Evolutionary conservation across 1,139 yeast genomes (phyloP).

Genomic region (Waltiozyma sp.): DNA sequence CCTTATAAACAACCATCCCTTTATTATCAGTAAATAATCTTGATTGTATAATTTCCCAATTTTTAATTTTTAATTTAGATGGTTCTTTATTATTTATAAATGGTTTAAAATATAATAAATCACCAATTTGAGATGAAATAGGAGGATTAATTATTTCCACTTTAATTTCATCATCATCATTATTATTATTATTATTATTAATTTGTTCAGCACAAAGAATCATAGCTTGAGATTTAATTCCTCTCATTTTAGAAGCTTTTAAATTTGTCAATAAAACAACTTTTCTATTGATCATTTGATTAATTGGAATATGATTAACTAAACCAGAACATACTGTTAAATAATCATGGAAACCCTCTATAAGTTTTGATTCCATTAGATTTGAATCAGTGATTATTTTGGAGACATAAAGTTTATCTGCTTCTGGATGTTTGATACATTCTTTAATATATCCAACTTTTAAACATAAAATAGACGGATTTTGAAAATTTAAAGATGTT

Average conservation of each 20-base stretch:
- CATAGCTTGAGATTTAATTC: slow-evolving; percentile 48
- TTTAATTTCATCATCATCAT: slow-evolving; percentile 3
- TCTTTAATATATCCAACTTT: slow-evolving; percentile 36
- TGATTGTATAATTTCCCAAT: slow-evolving; percentile 15
- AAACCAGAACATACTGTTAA: slow-evolving; percentile 37
- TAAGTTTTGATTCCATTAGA: no score
- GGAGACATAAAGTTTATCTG: slow-evolving; percentile 45
- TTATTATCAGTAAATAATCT: slow-evolving; percentile 9
- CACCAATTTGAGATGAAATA: slow-evolving; percentile 18
- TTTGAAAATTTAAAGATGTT: no score
- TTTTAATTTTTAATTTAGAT: slow-evolving; percentile 11
- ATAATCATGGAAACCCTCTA: no score
- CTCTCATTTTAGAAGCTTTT: slow-evolving; percentile 60
- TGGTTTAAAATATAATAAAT: slow-evolving; percentile 17
- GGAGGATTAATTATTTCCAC: slow-evolving; percentile 34
- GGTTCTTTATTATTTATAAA: slow-evolving; percentile 3
- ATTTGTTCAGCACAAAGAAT: slow-evolving; percentile 42
- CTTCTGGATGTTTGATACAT: slow-evolving; percentile 36
- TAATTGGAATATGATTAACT: slow-evolving; percentile 38
- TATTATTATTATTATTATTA: slow-evolving; percentile 4
- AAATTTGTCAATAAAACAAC: slow-evolving; percentile 50
- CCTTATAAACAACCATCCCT: slow-evolving; percentile 11
- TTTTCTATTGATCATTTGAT: slow-evolving; percentile 34
- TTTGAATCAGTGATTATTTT: slow-evolving; percentile 21
- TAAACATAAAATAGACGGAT: no score